A percentile compares a stretch with the other conserved stretches of the same genome.
These are phyloP conservation scores for Carpinus fangiana DNA, from an alignment of 306 rosid species.

Conservation along the genomic window DNA sequence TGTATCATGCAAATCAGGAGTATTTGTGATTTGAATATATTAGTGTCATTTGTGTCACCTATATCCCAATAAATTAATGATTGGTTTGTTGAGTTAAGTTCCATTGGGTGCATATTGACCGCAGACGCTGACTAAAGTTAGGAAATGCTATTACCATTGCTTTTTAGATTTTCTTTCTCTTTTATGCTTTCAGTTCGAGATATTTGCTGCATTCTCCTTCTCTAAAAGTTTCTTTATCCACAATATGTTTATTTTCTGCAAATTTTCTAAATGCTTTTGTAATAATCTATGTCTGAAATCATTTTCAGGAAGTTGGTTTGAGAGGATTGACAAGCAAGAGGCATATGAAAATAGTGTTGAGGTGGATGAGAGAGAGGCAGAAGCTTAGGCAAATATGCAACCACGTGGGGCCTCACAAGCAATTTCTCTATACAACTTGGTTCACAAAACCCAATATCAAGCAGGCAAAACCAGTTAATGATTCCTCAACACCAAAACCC, in stretches of 20 bases:
- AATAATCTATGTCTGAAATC: neutral
- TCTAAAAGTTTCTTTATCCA: neutral
- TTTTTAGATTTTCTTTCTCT: neutral
- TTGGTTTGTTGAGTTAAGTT: neutral
- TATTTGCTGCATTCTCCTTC: neutral
- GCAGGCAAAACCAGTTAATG: constrained; percentile 28
- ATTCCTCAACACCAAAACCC: constrained; percentile 38
- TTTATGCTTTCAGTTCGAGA: neutral
- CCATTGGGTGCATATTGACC: neutral
- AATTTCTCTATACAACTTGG: constrained; percentile 85
- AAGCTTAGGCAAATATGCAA: constrained; percentile 78
- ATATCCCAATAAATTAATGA: neutral
- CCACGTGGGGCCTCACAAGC: constrained; percentile 78
- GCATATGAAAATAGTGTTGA: constrained; percentile 81
- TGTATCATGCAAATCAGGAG: neutral
- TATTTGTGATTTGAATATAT: neutral
- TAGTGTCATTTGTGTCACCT: neutral
- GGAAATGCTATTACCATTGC: neutral
- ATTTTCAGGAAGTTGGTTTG: constrained; percentile 69
- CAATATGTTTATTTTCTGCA: neutral
- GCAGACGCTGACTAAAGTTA: neutral
- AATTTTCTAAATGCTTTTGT: neutral
- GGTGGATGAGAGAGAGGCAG: constrained; percentile 96
- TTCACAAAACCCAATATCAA: constrained; percentile 53
- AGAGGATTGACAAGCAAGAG: constrained; percentile 80